Base-by-base conservation (phyloP, 192 early-diverging fungal species). In the Coemansia sp. region DNA sequence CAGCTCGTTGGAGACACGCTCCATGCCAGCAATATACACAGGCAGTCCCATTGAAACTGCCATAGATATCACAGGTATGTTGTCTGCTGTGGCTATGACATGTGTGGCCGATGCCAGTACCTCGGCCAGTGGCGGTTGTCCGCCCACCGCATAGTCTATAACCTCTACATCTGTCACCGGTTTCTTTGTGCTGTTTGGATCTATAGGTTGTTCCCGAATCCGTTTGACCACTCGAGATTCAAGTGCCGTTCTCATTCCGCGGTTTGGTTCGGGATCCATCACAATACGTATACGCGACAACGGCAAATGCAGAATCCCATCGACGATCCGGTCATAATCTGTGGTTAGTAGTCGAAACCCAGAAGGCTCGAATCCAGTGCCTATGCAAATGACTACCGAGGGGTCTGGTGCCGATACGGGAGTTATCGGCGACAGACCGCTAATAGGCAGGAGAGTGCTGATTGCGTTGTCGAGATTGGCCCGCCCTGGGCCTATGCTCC, bases 1-100 rank as follows among this genome's bases (percentile, higher is more conserved):
- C 59, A 81, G 57, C 19, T 75, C 48, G 9, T 45, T 51, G 1
- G 52, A 47, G 1, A 69, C 75, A 51, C 78, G 78, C 38, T 81
- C 78, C 39, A 71, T 69, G 37, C 78, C 73, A 10, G 73, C 64
- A 55, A 81, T 66, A 54, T 81, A 81, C n/a, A 81, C 72, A 1
- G 72, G 78, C 2, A 61, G 64, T 3, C 26, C 57, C 10, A 75
- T 54, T 4, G 78, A 59, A 13, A 50, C 69, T 9, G 73, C 78
- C 45, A 81, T 54, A n/a, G 78, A 60, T 16, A 75, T 58, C 39
- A 65, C 59, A 13, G 62, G 22, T 18, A 75, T 57, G 27, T 81
- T 54, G 39, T 81, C 78, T 14, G 78, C 73, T 0, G 73, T 72
- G 10, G 62, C 69, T 22, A 81, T 48, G 20, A 75, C 66, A 3